These are phyloP conservation scores for Wallacemonas sp. DNA, from an alignment of 208 protist species.

Conservation along the genomic window DNA sequence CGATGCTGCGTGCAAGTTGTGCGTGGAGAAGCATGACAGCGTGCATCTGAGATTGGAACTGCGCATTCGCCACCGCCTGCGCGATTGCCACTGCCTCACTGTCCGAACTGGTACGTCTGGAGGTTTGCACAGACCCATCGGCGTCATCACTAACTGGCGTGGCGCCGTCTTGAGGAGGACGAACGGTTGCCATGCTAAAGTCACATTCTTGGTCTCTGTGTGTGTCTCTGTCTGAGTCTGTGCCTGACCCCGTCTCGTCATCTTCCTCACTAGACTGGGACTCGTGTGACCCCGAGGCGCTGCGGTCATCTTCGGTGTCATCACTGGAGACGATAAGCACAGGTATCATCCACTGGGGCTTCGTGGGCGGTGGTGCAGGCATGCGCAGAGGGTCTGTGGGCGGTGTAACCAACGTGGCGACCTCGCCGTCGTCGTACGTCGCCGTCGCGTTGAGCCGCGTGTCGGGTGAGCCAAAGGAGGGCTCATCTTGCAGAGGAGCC, in stretches of 20 bases:
- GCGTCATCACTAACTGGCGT: no score
- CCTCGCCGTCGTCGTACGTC: not conserved
- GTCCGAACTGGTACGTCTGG: not conserved
- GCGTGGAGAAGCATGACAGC: constrained; percentile 7
- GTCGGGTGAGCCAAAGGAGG: not conserved
- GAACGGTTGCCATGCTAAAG: no score
- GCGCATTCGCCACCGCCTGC: not conserved
- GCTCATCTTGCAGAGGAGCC: no score
- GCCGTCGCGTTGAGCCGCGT: not conserved
- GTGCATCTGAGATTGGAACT: constrained; percentile 1
- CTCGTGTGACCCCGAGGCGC: no score
- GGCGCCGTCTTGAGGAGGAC: no score
- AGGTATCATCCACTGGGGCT: constrained; percentile 7
- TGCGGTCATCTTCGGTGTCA: not conserved
- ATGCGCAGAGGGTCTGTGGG: no score
- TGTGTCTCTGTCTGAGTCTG: no score
- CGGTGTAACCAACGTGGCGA: not conserved
- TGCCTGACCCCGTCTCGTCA: no score
- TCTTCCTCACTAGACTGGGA: no score
- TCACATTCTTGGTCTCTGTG: no score
- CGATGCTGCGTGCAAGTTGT: not conserved
- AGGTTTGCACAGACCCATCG: no score
- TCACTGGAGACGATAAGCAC: not conserved
- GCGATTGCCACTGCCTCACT: not conserved
- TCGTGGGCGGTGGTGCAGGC: no score